These are phyloP conservation scores for Pythium aquatile DNA, from an alignment of 352 stramenopile genomes.

Conservation along the genomic window DNA sequence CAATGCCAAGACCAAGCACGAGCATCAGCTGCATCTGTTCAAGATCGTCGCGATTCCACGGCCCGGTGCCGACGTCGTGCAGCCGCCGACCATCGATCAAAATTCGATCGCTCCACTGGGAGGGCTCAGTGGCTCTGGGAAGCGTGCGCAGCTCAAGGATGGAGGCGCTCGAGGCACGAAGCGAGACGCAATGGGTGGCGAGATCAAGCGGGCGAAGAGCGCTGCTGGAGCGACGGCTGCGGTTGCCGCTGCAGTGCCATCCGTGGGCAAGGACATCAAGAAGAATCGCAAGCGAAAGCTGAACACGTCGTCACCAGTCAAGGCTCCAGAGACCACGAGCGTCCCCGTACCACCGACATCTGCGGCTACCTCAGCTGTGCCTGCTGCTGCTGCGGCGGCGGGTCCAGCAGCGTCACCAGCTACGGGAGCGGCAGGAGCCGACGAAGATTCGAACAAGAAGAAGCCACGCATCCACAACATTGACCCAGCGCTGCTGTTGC, in stretches of 20 bases:
- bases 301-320: constrained; percentile 39
- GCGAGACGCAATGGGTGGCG: constrained; percentile 26
- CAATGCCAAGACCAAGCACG: constrained; percentile 89
- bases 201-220: constrained; percentile 30
- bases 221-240: constrained; percentile 14
- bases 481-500: constrained; percentile 80
- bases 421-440: not conserved
- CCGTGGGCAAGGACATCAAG: constrained; percentile 30
- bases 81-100: constrained; percentile 25
- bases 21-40: constrained; percentile 92
- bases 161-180: constrained; percentile 29
- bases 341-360: not conserved
- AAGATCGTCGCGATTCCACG: constrained; percentile 89
- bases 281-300: constrained; percentile 74
- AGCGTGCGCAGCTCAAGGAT: constrained; percentile 32
- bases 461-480: constrained; percentile 86
- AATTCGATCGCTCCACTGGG: constrained; percentile 23
- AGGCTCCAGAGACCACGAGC: constrained; percentile 10
- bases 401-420: constrained; percentile 12
- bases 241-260: constrained; percentile 11
- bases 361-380: not conserved
- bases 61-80: constrained; percentile 43
- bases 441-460: constrained; percentile 91
- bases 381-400: constrained; percentile 3
- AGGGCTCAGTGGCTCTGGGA: constrained; percentile 21